Conservation (phyloP, 1,139 yeast genomes). For the Suhomyces taliae region DNA sequence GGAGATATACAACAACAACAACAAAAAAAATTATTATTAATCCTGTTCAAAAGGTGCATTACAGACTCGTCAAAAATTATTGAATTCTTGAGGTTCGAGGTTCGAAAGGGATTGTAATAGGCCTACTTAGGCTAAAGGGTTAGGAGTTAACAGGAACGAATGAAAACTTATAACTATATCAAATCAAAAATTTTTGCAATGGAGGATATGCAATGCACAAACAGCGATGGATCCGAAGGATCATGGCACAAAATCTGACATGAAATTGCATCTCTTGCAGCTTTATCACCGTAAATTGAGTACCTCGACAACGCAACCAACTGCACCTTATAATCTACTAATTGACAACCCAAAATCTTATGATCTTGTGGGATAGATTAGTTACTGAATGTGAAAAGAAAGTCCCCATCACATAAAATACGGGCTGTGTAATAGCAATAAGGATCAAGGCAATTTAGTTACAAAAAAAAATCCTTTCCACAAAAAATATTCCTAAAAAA, state of each 20-base stretch:
- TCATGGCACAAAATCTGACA: neutral
- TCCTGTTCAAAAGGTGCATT: neutral
- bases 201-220: neutral
- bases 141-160: too few species aligned
- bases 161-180: too few species aligned
- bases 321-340: neutral
- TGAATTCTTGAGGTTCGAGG: neutral
- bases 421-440: neutral
- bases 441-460: neutral
- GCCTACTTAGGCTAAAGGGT: too few species aligned
- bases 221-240: neutral
- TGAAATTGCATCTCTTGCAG: constrained; percentile 1
- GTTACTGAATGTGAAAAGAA: neutral
- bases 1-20: neutral
- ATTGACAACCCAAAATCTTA: neutral
- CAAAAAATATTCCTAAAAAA: neutral
- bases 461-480: neutral
- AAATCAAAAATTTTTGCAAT: too few species aligned
- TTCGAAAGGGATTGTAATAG: neutral
- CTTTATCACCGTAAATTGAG: neutral
- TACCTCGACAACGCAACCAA: neutral
- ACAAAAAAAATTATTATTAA: too few species aligned
- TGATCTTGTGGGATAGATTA: neutral
- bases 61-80: neutral
- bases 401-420: neutral